Conservation (phyloP, 495 filamentous ascomycete species). For the Hypoxylon perforatum region DNA sequence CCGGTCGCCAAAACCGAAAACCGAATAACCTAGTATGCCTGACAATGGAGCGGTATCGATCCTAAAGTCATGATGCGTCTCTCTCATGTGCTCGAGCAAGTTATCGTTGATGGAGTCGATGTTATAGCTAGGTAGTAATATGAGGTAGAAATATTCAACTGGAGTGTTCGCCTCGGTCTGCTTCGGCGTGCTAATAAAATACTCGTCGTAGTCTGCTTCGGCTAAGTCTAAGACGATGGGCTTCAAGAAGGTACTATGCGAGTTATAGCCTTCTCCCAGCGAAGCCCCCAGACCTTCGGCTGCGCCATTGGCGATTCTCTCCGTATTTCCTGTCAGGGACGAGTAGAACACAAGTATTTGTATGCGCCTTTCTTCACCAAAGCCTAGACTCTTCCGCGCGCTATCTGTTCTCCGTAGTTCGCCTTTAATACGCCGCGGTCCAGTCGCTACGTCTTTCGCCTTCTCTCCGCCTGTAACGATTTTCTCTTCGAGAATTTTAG, state of each 20-base stretch:
- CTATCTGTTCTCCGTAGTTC: slow-evolving; percentile 48
- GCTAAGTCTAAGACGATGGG: slow-evolving; percentile 82
- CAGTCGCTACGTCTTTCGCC: slow-evolving; percentile 37
- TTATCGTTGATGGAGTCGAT: slow-evolving; percentile 87
- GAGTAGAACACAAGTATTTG: slow-evolving; percentile 89
- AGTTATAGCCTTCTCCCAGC: slow-evolving; percentile 35
- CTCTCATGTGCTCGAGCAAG: slow-evolving; percentile 83
- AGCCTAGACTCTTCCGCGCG: slow-evolving; percentile 19
- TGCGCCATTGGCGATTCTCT: slow-evolving; percentile 70
- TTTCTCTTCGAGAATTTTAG: slow-evolving; percentile 27
- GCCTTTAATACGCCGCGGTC: slow-evolving; percentile 63
- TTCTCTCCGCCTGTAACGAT: slow-evolving; percentile 26
- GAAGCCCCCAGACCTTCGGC: slow-evolving; percentile 60
- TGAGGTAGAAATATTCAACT: slow-evolving; percentile 78
- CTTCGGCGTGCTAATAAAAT: slow-evolving; percentile 75
- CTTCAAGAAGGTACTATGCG: slow-evolving; percentile 56
- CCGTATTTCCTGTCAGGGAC: slow-evolving; percentile 83
- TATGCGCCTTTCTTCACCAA: slow-evolving; percentile 54
- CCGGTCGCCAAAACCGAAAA: slow-evolving; percentile 92
- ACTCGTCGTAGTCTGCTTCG: slow-evolving; percentile 90
- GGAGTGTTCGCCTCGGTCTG: slow-evolving; percentile 47
- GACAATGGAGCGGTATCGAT: slow-evolving; percentile 89
- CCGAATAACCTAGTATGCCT: slow-evolving; percentile 81
- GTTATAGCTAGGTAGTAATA: slow-evolving; percentile 89
- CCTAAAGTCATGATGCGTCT: slow-evolving; percentile 95